A percentile compares a stretch with the other conserved stretches of the same genome.
phyloP scores from a whole-genome alignment of 805 yeast genomes.

The Kluyveromyces dobzhanskii region DNA sequence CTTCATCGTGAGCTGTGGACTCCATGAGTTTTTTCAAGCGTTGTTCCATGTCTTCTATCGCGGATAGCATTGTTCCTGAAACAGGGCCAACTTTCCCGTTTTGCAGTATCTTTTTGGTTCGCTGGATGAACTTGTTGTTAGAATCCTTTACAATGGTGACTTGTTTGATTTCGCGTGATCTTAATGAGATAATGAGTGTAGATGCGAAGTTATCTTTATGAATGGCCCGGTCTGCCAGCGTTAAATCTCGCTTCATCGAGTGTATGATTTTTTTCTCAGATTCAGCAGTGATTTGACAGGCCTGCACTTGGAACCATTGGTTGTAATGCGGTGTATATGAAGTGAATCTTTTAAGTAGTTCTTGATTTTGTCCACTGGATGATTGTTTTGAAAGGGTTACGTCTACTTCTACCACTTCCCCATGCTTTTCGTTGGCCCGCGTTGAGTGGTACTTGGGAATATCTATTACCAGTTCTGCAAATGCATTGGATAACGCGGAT shows the following conservation, averaged over 20 bases:
- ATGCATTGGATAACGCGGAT: constrained; percentile 22
- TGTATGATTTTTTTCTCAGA: constrained; percentile 40
- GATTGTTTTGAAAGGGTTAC: constrained; percentile 11
- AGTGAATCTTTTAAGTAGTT: constrained; percentile 23
- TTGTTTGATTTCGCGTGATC: constrained; percentile 33
- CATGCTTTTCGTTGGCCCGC: constrained; percentile 1
- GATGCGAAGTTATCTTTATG: constrained; percentile 9
- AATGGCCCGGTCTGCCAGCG: constrained; percentile 9
- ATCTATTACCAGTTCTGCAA: constrained; percentile 8
- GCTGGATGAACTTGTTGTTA: constrained; percentile 15
- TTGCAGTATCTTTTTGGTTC: constrained; percentile 21
- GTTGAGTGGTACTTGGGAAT: not conserved
- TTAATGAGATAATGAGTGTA: constrained; percentile 29
- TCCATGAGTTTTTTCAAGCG: not conserved
- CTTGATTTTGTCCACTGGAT: constrained; percentile 9
- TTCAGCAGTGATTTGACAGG: constrained; percentile 44
- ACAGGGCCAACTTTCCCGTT: constrained; percentile 18
- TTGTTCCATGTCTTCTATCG: not conserved
- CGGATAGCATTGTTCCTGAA: not conserved
- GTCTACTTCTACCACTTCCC: constrained; percentile 11
- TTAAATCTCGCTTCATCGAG: constrained; percentile 47
- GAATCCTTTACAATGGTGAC: constrained; percentile 20
- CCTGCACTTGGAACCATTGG: constrained; percentile 37
- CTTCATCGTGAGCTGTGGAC: not conserved
- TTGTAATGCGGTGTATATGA: constrained; percentile 23